Percentiles rank a stretch among this genome's conserved stretches.
Evolutionary conservation across 2,329 filamentous ascomycete genomes (phyloP).

Genomic region (Scortechinia acanthostroma): DNA sequence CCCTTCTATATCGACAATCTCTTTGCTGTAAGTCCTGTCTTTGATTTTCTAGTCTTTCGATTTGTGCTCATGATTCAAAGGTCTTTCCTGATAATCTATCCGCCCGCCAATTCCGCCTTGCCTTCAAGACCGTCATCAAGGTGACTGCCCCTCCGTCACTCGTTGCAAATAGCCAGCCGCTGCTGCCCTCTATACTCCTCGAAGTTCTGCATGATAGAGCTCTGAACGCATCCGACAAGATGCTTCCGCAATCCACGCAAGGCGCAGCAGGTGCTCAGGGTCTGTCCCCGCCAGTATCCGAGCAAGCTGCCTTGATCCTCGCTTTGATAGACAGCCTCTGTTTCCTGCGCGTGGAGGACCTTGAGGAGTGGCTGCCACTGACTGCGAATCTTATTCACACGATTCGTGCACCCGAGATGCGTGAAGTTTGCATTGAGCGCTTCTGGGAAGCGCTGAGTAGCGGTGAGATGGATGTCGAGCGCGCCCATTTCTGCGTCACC

Average conservation of each 20-base stretch:
- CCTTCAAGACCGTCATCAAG: slow-evolving; percentile 61
- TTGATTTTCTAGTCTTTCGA: background rate
- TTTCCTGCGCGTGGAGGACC: slow-evolving; percentile 44
- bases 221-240: slow-evolving; percentile 37
- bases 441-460: slow-evolving; percentile 60
- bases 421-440: slow-evolving; percentile 45
- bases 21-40: slow-evolving; percentile 28
- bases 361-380: slow-evolving; percentile 63
- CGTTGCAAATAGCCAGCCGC: slow-evolving; percentile 51
- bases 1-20: slow-evolving; percentile 65
- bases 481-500: slow-evolving; percentile 54
- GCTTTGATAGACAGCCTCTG: slow-evolving; percentile 60
- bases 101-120: slow-evolving; percentile 62
- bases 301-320: slow-evolving; percentile 56
- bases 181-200: slow-evolving; percentile 56
- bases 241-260: slow-evolving; percentile 18
- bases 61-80: slow-evolving; percentile 7
- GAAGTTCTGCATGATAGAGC: slow-evolving; percentile 58
- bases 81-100: slow-evolving; percentile 63
- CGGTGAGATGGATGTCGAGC: slow-evolving; percentile 67
- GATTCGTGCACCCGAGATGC: slow-evolving; percentile 45
- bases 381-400: slow-evolving; percentile 49
- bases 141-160: slow-evolving; percentile 59
- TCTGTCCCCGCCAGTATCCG: slow-evolving; percentile 30
- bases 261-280: slow-evolving; percentile 13